Evolutionary conservation across 2,329 filamentous ascomycete species (phyloP), one percentile per base, ranked within the genome.

Genomic region (Colletotrichum liriopes): DNA sequence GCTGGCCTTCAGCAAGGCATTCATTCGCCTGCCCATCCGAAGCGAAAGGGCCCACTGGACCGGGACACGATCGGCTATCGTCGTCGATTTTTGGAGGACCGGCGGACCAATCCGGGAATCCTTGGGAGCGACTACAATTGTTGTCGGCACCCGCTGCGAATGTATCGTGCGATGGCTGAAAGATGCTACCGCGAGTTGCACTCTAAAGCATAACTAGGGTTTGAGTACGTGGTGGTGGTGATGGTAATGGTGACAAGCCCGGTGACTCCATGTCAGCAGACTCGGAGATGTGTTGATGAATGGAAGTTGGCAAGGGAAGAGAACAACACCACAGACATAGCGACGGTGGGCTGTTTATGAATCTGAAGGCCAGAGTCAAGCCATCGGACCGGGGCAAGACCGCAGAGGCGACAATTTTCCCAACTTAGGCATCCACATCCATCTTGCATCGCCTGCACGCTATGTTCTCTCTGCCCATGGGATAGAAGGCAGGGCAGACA

Each of bases 381-480:
- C 3, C 39, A 43, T 12, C 12, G 26, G 35, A 26, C 35, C 5
- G 52, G 52, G 35, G 29, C 29, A 18, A 54, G 41, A 16, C 11
- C 23, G 9, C 4, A 47, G 47, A 47, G 23, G 41, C 49, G 49
- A 49, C 49, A 41, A 32, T 32, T 49, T 23, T 29, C 16, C 18
- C 26, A 52, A 64, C 54, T 51, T 9, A 63, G 65, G 65, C 65
- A 67, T 32, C 65, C 47, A 67, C 39, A 6, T 45, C 26, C 59
- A 20, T 61, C 43, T n/a, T 16, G 14, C 32, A 23, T 23, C 11
- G 32, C n/a, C 54, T 56, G 54, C 29, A 35, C 32, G 54, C 32
- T n/a, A n/a, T 51, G 20, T 20, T 20, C 18, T 49, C 20, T 26
- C n/a, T 41, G 39, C 39, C 11, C 12, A 41, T 41, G 39, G 39